Percentiles rank a stretch among this genome's conserved stretches.
phyloP scores from a whole-genome alignment of 2,329 filamentous ascomycete species.

The Penicillium sp. region DNA sequence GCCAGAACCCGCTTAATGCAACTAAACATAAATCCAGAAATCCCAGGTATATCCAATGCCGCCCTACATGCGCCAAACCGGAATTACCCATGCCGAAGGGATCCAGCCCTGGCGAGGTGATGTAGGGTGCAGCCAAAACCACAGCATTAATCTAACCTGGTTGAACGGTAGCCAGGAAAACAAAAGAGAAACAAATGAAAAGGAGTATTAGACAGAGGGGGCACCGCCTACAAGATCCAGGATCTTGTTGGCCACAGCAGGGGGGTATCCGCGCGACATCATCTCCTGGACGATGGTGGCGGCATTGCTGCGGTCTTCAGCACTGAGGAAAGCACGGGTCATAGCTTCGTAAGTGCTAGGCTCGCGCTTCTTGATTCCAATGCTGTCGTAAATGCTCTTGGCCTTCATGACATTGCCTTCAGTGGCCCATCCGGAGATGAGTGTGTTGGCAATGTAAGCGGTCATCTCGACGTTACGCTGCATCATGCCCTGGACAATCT shows the following conservation, averaged over 20 bases:
- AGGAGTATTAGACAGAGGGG: constrained; percentile 24
- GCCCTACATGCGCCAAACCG: constrained; percentile 28
- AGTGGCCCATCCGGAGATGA: constrained; percentile 94
- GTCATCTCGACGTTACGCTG: constrained; percentile 77
- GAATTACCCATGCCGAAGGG: constrained; percentile 29
- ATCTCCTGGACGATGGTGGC: constrained; percentile 84
- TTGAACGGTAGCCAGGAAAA: constrained; percentile 10
- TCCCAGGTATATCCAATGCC: constrained; percentile 24
- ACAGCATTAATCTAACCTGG: constrained; percentile 24
- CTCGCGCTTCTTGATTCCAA: constrained; percentile 77
- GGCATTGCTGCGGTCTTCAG: constrained; percentile 75
- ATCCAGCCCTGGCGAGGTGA: constrained; percentile 34
- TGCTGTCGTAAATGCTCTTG: constrained; percentile 73
- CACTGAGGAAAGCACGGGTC: constrained; percentile 87
- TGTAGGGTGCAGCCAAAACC: constrained; percentile 14
- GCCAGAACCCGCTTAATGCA: constrained; percentile 25
- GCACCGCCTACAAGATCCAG: constrained; percentile 72
- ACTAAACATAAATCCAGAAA: constrained; percentile 11
- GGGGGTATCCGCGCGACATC: constrained; percentile 83
- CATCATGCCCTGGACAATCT: constrained; percentile 74
- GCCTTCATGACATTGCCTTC: constrained; percentile 79
- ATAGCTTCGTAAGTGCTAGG: constrained; percentile 99
- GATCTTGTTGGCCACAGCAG: constrained; percentile 90
- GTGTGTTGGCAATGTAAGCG: constrained; percentile 95
- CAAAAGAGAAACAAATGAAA: neutral